A percentile compares a stretch with the other conserved stretches of the same genome.
Evolutionary conservation across 768 basidiomycete species (phyloP).

Genomic region (Auricularia heimuer): DNA sequence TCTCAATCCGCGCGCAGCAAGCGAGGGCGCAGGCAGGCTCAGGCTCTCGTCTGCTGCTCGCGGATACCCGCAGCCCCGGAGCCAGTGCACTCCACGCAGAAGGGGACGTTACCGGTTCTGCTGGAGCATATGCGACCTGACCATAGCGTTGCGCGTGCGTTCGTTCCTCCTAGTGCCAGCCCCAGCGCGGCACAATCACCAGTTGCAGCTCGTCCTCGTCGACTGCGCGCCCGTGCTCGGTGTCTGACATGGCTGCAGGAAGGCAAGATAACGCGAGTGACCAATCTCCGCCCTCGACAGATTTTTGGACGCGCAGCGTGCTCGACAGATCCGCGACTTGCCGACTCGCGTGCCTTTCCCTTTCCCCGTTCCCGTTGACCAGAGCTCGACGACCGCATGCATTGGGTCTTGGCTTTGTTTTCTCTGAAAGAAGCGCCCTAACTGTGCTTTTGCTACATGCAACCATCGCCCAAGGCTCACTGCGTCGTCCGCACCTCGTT

Average conservation of each 20-base stretch:
- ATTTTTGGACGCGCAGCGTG: too few relatives aligned
- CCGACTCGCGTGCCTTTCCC: too few relatives aligned
- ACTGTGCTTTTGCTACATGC: too few relatives aligned
- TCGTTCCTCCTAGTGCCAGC: slow-evolving; percentile 9
- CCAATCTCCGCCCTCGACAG: too few relatives aligned
- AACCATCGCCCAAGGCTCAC: too few relatives aligned
- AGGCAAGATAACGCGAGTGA: too few relatives aligned
- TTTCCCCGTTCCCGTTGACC: too few relatives aligned
- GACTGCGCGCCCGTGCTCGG: slow-evolving; percentile 10
- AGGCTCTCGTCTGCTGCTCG: slow-evolving; percentile 12
- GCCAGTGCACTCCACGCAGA: slow-evolving; percentile 59
- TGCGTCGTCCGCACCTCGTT: too few relatives aligned
- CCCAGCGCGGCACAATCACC: slow-evolving; percentile 31
- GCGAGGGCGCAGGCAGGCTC: slow-evolving; percentile 5
- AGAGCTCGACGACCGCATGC: too few relatives aligned
- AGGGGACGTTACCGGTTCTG: slow-evolving; percentile 65
- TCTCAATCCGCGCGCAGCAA: slow-evolving; percentile 61
- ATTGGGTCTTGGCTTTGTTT: too few relatives aligned
- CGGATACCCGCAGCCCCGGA: slow-evolving; percentile 73
- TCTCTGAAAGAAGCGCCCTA: too few relatives aligned
- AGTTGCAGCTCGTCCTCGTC: slow-evolving; percentile 45
- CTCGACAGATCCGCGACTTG: too few relatives aligned
- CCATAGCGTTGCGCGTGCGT: slow-evolving; percentile 21
- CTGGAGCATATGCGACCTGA: slow-evolving; percentile 24
- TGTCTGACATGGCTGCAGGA: background rate